Conservation (phyloP, 2,329 filamentous ascomycete genomes). For the Monilinia aucupariae region DNA sequence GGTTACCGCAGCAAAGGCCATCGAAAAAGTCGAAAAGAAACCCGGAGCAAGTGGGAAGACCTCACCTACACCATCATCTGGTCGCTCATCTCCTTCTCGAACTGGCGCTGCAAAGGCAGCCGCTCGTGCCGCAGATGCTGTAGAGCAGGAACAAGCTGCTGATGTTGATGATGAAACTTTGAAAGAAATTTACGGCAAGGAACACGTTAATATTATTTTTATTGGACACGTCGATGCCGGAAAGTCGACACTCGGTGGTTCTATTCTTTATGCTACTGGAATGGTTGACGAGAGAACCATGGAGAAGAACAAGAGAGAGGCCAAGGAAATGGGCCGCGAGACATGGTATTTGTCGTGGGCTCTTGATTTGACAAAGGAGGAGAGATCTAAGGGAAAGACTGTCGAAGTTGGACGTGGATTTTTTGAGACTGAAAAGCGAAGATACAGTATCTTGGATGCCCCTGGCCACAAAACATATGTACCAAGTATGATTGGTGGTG, state of each 20-base stretch:
- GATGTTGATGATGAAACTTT: slow-evolving; percentile 78
- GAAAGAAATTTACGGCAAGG: slow-evolving; percentile 95
- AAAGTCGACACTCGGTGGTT: slow-evolving; percentile 92
- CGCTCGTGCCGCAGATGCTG: slow-evolving; percentile 68
- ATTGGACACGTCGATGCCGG: slow-evolving; percentile 97
- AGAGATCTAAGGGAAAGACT: slow-evolving; percentile 93
- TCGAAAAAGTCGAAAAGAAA: slow-evolving; percentile 84
- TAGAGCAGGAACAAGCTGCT: slow-evolving; percentile 65
- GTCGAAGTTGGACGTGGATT: slow-evolving; percentile 94
- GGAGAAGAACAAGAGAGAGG: slow-evolving; percentile 96
- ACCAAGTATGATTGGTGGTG: slow-evolving; percentile 95
- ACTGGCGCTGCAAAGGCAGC: slow-evolving; percentile 47
- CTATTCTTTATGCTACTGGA: slow-evolving; percentile 86
- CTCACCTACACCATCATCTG: slow-evolving; percentile 77
- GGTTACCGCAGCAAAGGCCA: slow-evolving; percentile 79
- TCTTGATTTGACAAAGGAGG: slow-evolving; percentile 93
- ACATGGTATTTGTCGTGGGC: slow-evolving; percentile 99
- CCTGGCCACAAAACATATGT: slow-evolving; percentile 98
- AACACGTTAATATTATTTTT: slow-evolving; percentile 90
- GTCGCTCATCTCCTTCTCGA: slow-evolving; percentile 73
- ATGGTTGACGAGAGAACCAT: slow-evolving; percentile 99
- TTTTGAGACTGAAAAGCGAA: slow-evolving; percentile 93
- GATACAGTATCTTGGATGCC: slow-evolving; percentile 94
- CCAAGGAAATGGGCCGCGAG: slow-evolving; percentile 92
- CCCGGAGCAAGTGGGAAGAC: slow-evolving; percentile 61